Evolutionary conservation across 169 alveolate genomes (phyloP).

Genomic region (Plasmodium vinckei): DNA sequence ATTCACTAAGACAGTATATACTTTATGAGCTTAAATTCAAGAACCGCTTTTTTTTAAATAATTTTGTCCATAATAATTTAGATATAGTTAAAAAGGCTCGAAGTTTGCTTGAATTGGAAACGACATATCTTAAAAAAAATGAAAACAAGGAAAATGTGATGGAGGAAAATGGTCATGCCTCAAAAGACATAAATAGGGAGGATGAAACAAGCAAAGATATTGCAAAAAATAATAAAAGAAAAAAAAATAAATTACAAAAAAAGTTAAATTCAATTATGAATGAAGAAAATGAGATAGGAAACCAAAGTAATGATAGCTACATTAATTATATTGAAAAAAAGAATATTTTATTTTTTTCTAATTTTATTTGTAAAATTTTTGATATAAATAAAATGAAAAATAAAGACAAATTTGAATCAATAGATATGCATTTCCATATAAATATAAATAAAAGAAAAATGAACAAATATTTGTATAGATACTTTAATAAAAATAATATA

Average conservation of each 20-base stretch:
- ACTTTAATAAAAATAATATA: conserved; percentile 1
- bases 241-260: background rate
- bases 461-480: background rate
- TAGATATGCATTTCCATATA: conserved; percentile 55
- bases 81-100: background rate
- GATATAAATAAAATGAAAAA: conserved; percentile 2
- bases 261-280: background rate
- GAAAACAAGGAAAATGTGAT: background rate
- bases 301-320: background rate
- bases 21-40: conserved; percentile 24
- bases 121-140: background rate
- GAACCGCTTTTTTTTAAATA: conserved; percentile 33
- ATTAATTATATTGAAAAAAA: conserved; percentile 6
- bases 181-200: background rate
- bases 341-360: conserved; percentile 54
- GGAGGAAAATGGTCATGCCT: background rate
- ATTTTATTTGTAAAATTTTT: conserved; percentile 41
- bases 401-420: conserved; percentile 20
- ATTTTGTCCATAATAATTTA: conserved; percentile 15
- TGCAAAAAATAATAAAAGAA: background rate
- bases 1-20: conserved; percentile 52
- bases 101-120: background rate
- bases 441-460: conserved; percentile 22
- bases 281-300: background rate
- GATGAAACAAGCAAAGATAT: background rate